Base-by-base conservation (phyloP, 2,329 filamentous ascomycete genomes). In the Fusarium circinatum region DNA sequence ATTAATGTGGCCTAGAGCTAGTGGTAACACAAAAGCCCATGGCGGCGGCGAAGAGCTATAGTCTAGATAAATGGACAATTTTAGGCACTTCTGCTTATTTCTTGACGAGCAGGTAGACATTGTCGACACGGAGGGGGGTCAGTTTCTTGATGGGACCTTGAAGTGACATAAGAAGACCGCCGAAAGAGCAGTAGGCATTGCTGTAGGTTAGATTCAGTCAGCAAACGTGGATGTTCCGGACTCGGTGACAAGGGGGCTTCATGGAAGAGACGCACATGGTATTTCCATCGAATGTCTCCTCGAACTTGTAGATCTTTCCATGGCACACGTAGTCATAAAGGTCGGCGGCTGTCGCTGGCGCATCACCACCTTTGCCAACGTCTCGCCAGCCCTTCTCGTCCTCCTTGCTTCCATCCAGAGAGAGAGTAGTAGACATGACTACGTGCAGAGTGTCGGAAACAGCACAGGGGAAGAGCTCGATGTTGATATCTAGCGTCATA, bases 61-160 rank as follows among this genome's bases (percentile, higher is more conserved):
- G 63, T 55, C 61, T 67, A 65, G 56, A 67, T 68, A 52, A 62
- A 65, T 67, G 55, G 44, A 73, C 47, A 54, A 57, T 36, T 41
- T 44, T 55, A 54, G 59, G 62, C 62, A 55, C 52, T 52, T 30
- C 68, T 62, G 30, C 62, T 79, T 84, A 96, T 91, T 97, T 98
- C 90, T 98, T 99, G 77, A 97, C 87, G 69, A 98, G 88, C 70
- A 99, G 89, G 82, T 99, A 99, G 73, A 97, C 91, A 80, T 98
- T 92, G 82, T 99, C 96, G 79, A 98, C 96, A 78, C 95, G 91
- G 80, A 99, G 85, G 34, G 95, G 93, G 39, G 93, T 97, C 72
- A 99, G 90, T 86, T 98, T 98, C 88, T 96, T 97, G 83, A 97
- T 96, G 6, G 96, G 96, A 11, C 97, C 96, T 79, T 98, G 93